phyloP scores from a whole-genome alignment of 176 grass and related monocot species.

The Panicum miliaceum region DNA sequence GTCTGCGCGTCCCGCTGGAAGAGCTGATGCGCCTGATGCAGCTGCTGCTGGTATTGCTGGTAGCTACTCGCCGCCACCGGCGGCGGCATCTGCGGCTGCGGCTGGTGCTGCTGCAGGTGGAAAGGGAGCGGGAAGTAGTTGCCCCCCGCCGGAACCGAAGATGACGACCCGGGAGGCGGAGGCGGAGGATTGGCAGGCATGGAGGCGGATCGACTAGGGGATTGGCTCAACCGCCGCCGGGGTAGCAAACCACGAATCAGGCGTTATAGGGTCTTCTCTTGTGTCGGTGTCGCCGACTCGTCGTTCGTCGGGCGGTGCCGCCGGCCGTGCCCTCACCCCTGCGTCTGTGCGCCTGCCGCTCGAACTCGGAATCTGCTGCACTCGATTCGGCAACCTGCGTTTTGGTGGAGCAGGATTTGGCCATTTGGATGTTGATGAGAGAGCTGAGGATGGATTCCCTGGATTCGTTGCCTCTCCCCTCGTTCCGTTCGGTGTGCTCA shows the following conservation, averaged over 20 bases:
- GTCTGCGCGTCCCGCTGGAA: conserved; percentile 95
- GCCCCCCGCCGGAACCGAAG: conserved; percentile 17
- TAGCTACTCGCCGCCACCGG: neutral
- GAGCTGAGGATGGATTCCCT: neutral
- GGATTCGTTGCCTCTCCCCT: no score
- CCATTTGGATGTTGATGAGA: neutral
- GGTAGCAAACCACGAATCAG: neutral
- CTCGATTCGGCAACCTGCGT: neutral
- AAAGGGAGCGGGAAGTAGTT: conserved; percentile 88
- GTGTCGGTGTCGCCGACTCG: neutral
- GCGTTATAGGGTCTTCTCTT: conserved; percentile 4
- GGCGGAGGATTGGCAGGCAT: conserved; percentile 40
- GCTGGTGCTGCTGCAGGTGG: conserved; percentile 74
- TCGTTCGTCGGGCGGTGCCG: neutral
- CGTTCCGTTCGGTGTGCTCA: no score
- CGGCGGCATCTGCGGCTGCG: conserved; percentile 32
- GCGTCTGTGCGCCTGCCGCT: neutral
- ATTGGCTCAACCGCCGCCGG: neutral
- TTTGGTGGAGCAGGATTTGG: neutral
- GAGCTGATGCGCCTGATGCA: conserved; percentile 83
- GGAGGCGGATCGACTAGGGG: conserved; percentile 17
- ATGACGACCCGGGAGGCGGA: conserved; percentile 37
- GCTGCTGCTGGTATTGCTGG: conserved; percentile 76
- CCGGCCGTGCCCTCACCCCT: neutral
- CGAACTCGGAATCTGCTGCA: no score